These are phyloP conservation scores for Stachybotrys echinatus DNA, from an alignment of 2,329 filamentous ascomycete genomes.

Conservation along the genomic window DNA sequence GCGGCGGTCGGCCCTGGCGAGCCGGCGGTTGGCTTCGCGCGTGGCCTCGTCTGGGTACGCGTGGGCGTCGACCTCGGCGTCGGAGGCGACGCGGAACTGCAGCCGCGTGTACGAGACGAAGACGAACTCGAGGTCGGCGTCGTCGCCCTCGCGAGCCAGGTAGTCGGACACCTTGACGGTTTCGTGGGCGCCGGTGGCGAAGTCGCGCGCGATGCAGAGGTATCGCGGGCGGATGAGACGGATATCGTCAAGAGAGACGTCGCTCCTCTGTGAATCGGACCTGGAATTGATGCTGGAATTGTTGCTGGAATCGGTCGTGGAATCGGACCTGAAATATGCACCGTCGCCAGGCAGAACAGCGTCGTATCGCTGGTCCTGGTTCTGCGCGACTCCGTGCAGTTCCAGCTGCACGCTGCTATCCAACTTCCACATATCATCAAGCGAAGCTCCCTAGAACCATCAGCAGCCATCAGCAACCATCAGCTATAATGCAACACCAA, in stretches of 20 bases:
- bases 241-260: not conserved
- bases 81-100: slow-evolving; percentile 27
- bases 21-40: slow-evolving; percentile 9
- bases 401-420: not conserved
- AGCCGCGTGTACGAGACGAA: slow-evolving; percentile 35
- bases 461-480: not conserved
- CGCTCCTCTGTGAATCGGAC: not conserved
- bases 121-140: slow-evolving; percentile 24
- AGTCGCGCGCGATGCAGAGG: slow-evolving; percentile 16
- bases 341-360: not conserved
- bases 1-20: slow-evolving; percentile 15
- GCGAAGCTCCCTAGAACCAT: not conserved
- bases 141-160: slow-evolving; percentile 12
- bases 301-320: too few relatives aligned
- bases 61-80: slow-evolving; percentile 9
- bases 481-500: not conserved
- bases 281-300: too few relatives aligned
- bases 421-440: not conserved
- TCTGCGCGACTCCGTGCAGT: not conserved
- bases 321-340: too few relatives aligned
- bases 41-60: slow-evolving; percentile 9
- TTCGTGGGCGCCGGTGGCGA: slow-evolving; percentile 7
- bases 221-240: slow-evolving; percentile 7
- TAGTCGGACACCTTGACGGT: slow-evolving; percentile 18
- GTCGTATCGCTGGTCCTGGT: not conserved